phyloP scores from a whole-genome alignment of 352 stramenopile genomes.

The Globisporangium polare region DNA sequence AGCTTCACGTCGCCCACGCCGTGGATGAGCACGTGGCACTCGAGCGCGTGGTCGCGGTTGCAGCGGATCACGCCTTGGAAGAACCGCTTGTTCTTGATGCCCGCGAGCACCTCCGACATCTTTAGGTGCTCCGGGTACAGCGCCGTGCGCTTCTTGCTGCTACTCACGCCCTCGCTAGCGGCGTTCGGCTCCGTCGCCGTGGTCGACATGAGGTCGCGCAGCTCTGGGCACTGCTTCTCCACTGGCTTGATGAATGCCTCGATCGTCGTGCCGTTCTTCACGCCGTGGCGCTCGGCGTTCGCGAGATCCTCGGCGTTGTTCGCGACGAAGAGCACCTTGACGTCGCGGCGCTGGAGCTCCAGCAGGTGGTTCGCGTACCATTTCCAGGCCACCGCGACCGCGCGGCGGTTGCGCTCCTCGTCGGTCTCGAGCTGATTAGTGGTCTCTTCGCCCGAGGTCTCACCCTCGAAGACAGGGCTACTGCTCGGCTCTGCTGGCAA shows the following conservation, averaged over 20 bases:
- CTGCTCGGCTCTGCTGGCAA: conserved; percentile 20
- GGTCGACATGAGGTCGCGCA: conserved; percentile 54
- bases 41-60: conserved; percentile 83
- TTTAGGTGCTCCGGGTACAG: conserved; percentile 78
- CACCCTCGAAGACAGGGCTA: conserved; percentile 14
- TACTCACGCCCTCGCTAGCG: conserved; percentile 34
- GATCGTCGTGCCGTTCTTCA: conserved; percentile 54
- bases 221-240: conserved; percentile 38
- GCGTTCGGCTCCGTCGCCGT: conserved; percentile 24
- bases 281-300: conserved; percentile 36
- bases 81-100: conserved; percentile 85
- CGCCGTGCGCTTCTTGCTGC: conserved; percentile 35
- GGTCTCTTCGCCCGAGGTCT: conserved; percentile 24
- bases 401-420: conserved; percentile 84
- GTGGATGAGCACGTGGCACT: conserved; percentile 80
- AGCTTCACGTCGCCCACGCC: conserved; percentile 56
- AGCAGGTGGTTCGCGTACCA: conserved; percentile 72
- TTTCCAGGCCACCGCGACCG: conserved; percentile 71
- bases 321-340: conserved; percentile 56
- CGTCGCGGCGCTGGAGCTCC: conserved; percentile 42
- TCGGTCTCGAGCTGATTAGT: conserved; percentile 32
- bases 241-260: conserved; percentile 54
- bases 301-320: conserved; percentile 62
- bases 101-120: conserved; percentile 73
- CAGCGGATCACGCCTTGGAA: conserved; percentile 89